Conservation (phyloP, 495 filamentous ascomycete species). For the Aspergillus biplanus region DNA sequence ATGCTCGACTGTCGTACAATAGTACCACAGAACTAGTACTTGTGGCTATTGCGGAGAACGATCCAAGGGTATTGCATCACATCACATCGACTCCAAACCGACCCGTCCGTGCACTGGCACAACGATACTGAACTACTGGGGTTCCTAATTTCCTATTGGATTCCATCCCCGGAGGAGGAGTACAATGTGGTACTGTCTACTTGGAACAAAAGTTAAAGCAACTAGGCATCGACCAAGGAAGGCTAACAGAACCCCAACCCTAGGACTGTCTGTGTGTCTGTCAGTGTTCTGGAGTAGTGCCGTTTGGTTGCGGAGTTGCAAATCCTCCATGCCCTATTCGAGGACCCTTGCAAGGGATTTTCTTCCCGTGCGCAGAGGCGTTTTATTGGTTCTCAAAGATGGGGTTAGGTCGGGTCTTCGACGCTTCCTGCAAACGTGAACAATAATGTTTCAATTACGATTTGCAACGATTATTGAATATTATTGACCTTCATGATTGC, state of each 20-base stretch:
- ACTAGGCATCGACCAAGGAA: conserved; percentile 9
- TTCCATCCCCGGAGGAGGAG: conserved; percentile 5
- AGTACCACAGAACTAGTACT: conserved; percentile 8
- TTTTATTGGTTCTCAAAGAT: conserved; percentile 5
- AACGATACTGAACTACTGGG: conserved; percentile 7
- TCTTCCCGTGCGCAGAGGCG: conserved; percentile 19
- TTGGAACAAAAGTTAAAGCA: conserved; percentile 3
- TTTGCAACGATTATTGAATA: not conserved
- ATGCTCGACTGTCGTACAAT: conserved; percentile 11
- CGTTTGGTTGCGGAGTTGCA: conserved; percentile 24
- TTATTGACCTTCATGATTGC: not conserved
- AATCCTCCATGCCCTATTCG: conserved; percentile 22
- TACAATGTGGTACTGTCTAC: conserved; percentile 13
- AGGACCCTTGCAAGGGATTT: conserved; percentile 9
- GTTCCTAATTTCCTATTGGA: conserved; percentile 14
- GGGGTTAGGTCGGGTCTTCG: conserved; percentile 5
- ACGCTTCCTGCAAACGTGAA: not conserved
- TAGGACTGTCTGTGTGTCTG: conserved; percentile 19
- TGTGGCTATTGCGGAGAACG: conserved; percentile 14
- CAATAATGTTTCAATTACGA: not conserved
- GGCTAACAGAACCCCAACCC: conserved; percentile 11
- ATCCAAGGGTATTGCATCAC: conserved; percentile 21
- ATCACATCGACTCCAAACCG: conserved; percentile 19
- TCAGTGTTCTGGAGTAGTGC: conserved; percentile 24
- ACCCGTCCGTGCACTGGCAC: conserved; percentile 19